Base-by-base conservation (phyloP, 1,139 yeast genomes). In the Candida glucosophila region DNA sequence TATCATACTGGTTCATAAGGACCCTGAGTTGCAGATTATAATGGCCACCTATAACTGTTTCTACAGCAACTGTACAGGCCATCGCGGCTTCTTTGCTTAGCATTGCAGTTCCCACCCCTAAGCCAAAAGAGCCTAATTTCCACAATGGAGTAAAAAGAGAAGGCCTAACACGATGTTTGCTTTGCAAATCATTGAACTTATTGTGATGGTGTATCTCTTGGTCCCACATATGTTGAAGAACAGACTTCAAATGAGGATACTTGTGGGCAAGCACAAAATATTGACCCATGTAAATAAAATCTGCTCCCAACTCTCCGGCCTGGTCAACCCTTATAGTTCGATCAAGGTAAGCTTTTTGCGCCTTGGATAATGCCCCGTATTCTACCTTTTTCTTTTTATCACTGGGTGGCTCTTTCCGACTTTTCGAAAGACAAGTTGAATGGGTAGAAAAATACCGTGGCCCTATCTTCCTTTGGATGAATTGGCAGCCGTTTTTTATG, bases 41-140 rank as follows among this genome's bases (percentile, higher is more conserved):
- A 50, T 90, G 99, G 1, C 83, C 82, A 2, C 98, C 99, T 51
- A 90, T 92, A 2, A 92, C 97, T 0, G 98, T 92, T 53, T 90
- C 99, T 1, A 90, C 98, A 0, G 98, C 98, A 33, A 88, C 97
- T 0, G 99, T 90, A 47, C 99, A 92, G 1, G 98, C 98, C 99
- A 90, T 90, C 2, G 98, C 98, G 2, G 96, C 96, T 48, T 90
- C 95, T 44, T 85, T 83, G 15, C 95, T 81, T 36, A 88, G 56
- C 28, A 81, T 44, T 0, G 95, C 97, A 0, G 98, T 90, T 1
- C 78, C 80, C 1, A 74, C 74, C 3, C 99, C 99, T 56, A 90
- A 64, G 1, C 78, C 77, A 29, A 80, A 66, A 0, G 98, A 97
- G 3, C 96, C 97, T 0, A 73, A 57, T 47, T 82, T 85, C 98